These are phyloP conservation scores for Paracoccidioides lutzii DNA, from an alignment of 2,329 filamentous ascomycete species.

Conservation along the genomic window DNA sequence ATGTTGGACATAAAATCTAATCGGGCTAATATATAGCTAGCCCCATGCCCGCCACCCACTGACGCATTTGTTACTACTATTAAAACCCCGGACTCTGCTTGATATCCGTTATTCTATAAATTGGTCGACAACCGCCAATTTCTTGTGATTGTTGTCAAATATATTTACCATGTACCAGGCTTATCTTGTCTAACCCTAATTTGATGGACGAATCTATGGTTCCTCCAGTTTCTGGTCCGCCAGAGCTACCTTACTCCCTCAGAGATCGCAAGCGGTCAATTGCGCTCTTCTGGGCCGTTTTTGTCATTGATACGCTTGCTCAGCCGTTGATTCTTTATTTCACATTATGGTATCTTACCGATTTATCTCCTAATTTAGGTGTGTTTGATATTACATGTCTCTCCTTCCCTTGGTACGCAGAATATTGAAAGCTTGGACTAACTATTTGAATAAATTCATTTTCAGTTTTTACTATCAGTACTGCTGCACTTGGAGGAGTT, in stretches of 20 bases:
- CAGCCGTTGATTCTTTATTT: constrained; percentile 50
- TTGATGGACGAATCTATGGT: constrained; percentile 23
- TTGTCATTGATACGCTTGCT: constrained; percentile 45
- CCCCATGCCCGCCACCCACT: too few species aligned
- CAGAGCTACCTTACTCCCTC: constrained; percentile 44
- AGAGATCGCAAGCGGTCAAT: constrained; percentile 43
- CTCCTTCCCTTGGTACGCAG: not conserved
- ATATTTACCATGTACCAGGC: not conserved
- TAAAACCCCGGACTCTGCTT: not conserved
- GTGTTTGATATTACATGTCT: not conserved
- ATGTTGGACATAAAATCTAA: too few species aligned
- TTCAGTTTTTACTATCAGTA: constrained; percentile 34
- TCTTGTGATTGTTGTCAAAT: not conserved
- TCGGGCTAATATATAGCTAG: too few species aligned
- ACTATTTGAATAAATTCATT: not conserved
- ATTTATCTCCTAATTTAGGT: constrained; percentile 33
- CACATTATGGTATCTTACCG: constrained; percentile 45
- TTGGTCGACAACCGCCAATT: too few species aligned
- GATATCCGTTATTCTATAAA: not conserved
- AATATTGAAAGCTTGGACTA: not conserved
- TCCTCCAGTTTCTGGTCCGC: constrained; percentile 22
- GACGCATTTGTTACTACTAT: not conserved
- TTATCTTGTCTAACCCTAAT: constrained; percentile 5
- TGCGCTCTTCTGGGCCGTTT: constrained; percentile 46
- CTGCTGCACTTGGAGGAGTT: constrained; percentile 28